Conservation (phyloP, 1,284 basidiomycete species). For the Irpex sp. region DNA sequence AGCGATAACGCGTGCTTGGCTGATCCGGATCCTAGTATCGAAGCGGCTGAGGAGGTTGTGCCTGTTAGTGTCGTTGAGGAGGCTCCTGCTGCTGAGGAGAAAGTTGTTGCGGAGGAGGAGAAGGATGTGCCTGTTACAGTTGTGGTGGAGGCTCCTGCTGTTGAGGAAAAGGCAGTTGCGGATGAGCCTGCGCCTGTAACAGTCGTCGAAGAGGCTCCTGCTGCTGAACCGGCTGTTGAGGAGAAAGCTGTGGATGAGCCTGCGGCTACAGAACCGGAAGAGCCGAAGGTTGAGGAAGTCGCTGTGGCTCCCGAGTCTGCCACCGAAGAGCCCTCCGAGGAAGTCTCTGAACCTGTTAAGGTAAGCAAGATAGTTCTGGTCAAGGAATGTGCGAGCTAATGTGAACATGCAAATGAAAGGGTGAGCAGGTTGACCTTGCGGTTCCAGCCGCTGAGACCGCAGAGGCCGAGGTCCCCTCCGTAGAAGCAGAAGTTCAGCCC, state of each 20-base stretch:
- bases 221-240: too few relatives aligned
- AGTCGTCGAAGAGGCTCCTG: too few relatives aligned
- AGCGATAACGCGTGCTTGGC: background rate
- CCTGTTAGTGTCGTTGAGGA: background rate
- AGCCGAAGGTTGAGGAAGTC: constrained; percentile 1
- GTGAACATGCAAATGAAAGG: background rate
- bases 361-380: background rate
- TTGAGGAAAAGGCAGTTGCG: too few relatives aligned
- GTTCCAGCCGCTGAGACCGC: background rate
- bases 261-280: too few relatives aligned
- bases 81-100: background rate
- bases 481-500: background rate
- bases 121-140: too few relatives aligned
- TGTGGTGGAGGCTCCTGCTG: too few relatives aligned
- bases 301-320: background rate
- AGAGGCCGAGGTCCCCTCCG: background rate
- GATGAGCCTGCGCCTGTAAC: too few relatives aligned
- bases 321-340: background rate
- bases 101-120: background rate
- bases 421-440: background rate
- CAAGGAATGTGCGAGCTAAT: background rate
- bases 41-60: background rate
- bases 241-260: too few relatives aligned
- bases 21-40: background rate
- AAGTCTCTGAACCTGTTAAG: too few relatives aligned